phyloP scores from a whole-genome alignment of 108 stramenopile genomes.

The Cylindrotheca fusiformis region DNA sequence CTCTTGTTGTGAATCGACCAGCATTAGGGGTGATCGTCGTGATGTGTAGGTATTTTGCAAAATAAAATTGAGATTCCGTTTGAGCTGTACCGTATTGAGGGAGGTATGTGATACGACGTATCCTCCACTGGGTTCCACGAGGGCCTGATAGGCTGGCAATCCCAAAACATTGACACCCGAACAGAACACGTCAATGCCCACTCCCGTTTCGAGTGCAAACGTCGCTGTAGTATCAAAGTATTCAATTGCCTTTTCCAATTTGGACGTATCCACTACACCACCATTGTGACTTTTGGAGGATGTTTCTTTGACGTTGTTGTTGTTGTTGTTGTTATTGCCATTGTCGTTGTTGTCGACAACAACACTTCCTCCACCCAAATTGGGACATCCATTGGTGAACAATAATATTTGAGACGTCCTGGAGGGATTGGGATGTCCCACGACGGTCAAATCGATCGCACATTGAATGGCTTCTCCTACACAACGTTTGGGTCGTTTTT shows the following conservation, averaged over 20 bases:
- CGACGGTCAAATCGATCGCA: conserved; percentile 41
- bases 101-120: conserved; percentile 44
- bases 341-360: conserved; percentile 5
- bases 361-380: conserved; percentile 48
- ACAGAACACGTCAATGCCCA: conserved; percentile 53
- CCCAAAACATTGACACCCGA: conserved; percentile 39
- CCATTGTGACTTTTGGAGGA: conserved; percentile 3
- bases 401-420: conserved; percentile 43
- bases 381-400: conserved; percentile 65
- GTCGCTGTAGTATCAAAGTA: conserved; percentile 35
- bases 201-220: conserved; percentile 29
- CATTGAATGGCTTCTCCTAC: conserved; percentile 52
- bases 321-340: background rate
- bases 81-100: conserved; percentile 25
- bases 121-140: conserved; percentile 57
- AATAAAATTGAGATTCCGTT: conserved; percentile 31
- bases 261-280: conserved; percentile 31
- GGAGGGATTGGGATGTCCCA: background rate
- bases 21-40: background rate
- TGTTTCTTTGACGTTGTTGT: background rate
- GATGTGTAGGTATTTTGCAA: conserved; percentile 40
- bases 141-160: conserved; percentile 47
- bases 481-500: conserved; percentile 18
- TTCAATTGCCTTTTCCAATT: conserved; percentile 32
- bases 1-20: too few species aligned